Base-by-base conservation (phyloP, 2,329 filamentous ascomycete species). In the Chaetomium strumarium region DNA sequence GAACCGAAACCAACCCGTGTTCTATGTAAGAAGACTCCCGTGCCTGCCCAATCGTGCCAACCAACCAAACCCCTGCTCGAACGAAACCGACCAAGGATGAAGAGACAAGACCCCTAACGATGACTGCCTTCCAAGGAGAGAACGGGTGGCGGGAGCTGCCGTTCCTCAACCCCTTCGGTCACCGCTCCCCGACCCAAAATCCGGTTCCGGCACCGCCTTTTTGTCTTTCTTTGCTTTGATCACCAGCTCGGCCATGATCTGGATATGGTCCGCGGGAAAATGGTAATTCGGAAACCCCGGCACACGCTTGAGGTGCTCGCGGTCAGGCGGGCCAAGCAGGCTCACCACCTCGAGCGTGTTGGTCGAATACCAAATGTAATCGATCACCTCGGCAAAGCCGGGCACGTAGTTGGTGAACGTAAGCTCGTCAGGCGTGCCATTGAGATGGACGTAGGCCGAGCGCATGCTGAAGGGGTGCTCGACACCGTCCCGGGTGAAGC, bases 361-460 rank as follows among this genome's bases (percentile, higher is more conserved):
- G 53, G 90, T 92, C 52, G 90, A 91, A 71, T 95, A 99, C 90
- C 91, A 97, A 64, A 99, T 90, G 70, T 97, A 96, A 68, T 99
- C 93, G 60, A 99, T 87, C 52, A 95, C 88, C 57, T 90, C 91
- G 47, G 83, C 81, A 72, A 96, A 99, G n/a, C 84, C 83, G 1
- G 93, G 91, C 13, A 90, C 95, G 71, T 97, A 99, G 71, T 99
- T 99, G 43, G 93, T 99, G 69, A 96, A 99, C 5, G 84, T 83
- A 62, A 97, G 74, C 67, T 96, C 89, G 53, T 90, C 87, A 7
- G 85, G 84, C 34, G 93, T 83, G 65, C 92, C 86, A 58, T 86
- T 86, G 48, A 95, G 85, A 58, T 87, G 81, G 34, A 82, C 81
- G 68, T 99, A 99, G 3, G 90, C 85, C 19, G 93, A 96, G 65